Percentiles rank a stretch among this genome's conserved stretches.
Conservation (phyloP, 1,284 basidiomycete genomes). For the Ustilago bromivora region DNA sequence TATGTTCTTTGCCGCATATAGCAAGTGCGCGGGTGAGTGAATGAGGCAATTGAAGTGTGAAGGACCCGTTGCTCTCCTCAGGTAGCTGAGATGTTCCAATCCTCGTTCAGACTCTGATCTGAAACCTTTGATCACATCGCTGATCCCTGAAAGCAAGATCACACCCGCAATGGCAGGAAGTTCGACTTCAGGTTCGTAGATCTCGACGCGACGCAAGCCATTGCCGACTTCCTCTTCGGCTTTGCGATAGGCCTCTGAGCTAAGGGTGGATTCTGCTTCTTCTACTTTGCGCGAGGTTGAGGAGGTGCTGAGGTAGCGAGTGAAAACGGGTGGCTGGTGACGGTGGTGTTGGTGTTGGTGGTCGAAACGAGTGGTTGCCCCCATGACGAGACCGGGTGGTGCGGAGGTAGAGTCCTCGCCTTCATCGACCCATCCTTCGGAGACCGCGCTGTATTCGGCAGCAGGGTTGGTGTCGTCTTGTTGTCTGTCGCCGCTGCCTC, state of each 20-base stretch:
- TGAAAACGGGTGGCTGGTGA: background rate
- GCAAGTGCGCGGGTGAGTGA: slow-evolving; percentile 70
- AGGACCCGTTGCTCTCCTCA: slow-evolving; percentile 69
- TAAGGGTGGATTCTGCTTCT: slow-evolving; percentile 36
- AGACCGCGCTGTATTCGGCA: background rate
- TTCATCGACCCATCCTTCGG: slow-evolving; percentile 59
- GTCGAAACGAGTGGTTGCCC: slow-evolving; percentile 30
- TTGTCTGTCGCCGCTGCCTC: slow-evolving; percentile 1
- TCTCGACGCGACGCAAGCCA: slow-evolving; percentile 65
- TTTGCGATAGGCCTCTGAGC: slow-evolving; percentile 34
- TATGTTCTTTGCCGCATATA: slow-evolving; percentile 70
- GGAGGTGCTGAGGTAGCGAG: background rate
- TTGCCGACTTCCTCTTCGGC: slow-evolving; percentile 60
- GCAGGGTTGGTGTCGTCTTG: background rate
- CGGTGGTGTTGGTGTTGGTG: background rate
- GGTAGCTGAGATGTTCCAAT: slow-evolving; percentile 70
- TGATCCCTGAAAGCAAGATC: slow-evolving; percentile 70
- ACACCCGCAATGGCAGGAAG: slow-evolving; percentile 69
- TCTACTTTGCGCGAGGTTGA: slow-evolving; percentile 33
- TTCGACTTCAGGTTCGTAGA: slow-evolving; percentile 69
- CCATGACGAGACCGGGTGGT: slow-evolving; percentile 49
- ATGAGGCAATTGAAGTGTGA: slow-evolving; percentile 70
- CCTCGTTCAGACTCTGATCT: slow-evolving; percentile 67
- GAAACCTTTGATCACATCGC: slow-evolving; percentile 71
- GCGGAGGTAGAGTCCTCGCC: slow-evolving; percentile 8